Evolutionary conservation across 306 rosid species (phyloP).

Genomic region (Pueraria montana): DNA sequence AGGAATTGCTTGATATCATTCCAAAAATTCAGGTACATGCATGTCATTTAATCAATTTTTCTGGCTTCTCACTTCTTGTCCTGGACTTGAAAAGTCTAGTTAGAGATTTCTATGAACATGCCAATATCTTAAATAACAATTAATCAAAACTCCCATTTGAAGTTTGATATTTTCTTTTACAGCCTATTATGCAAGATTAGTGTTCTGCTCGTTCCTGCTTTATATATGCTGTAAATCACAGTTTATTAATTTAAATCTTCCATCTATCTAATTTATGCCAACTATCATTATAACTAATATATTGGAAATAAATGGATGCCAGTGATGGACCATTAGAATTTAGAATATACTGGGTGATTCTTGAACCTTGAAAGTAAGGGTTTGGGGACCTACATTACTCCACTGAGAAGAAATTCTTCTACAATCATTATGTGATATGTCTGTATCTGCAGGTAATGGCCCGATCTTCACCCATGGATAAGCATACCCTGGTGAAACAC

Average conservation of each 20-base stretch:
- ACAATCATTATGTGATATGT: conserved; percentile 34
- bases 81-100: conserved; percentile 18
- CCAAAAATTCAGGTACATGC: conserved; percentile 85
- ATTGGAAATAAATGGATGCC: not conserved
- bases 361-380: conserved; percentile 35
- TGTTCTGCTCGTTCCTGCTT: conserved; percentile 12
- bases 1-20: conserved; percentile 71
- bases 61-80: conserved; percentile 22
- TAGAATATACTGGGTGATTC: conserved; percentile 24
- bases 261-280: conserved; percentile 18
- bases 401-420: conserved; percentile 28
- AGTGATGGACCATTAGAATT: conserved; percentile 15
- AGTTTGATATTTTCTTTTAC: not conserved
- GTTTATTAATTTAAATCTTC: not conserved
- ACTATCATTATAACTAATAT: conserved; percentile 10
- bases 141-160: not conserved
- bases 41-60: conserved; percentile 25
- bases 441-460: conserved; percentile 85
- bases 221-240: conserved; percentile 21
- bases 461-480: conserved; percentile 97
- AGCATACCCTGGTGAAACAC: conserved; percentile 87
- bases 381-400: conserved; percentile 22
- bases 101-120: conserved; percentile 34
- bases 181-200: conserved; percentile 35
- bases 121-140: conserved; percentile 22